Evolutionary conservation across 768 basidiomycete species (phyloP).

Genomic region (Boletus insuetus): DNA sequence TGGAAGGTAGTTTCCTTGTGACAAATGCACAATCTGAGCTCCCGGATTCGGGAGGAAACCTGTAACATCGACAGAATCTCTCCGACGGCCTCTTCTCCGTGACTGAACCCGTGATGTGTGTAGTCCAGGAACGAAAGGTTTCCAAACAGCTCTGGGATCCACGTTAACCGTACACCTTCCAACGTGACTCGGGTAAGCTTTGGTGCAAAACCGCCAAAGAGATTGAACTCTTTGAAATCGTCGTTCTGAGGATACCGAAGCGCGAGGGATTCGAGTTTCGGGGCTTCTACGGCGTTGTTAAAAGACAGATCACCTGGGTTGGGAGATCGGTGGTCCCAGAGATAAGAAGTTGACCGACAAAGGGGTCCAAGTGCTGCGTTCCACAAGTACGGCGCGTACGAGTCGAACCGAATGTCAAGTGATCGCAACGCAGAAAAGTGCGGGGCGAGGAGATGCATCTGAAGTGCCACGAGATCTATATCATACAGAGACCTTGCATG

Average conservation of each 20-base stretch:
- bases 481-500: slow-evolving; percentile 20
- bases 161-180: slow-evolving; percentile 62
- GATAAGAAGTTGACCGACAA: slow-evolving; percentile 35
- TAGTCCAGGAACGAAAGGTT: slow-evolving; percentile 67
- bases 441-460: slow-evolving; percentile 52
- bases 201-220: slow-evolving; percentile 63
- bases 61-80: slow-evolving; percentile 59
- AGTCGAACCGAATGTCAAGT: slow-evolving; percentile 52
- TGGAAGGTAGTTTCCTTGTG: slow-evolving; percentile 29
- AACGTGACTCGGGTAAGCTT: slow-evolving; percentile 51
- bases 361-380: slow-evolving; percentile 59
- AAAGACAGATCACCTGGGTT: slow-evolving; percentile 2
- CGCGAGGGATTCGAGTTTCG: slow-evolving; percentile 50
- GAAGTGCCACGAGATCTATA: slow-evolving; percentile 51
- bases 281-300: slow-evolving; percentile 35
- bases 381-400: slow-evolving; percentile 64
- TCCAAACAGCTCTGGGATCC: slow-evolving; percentile 59
- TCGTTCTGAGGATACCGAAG: slow-evolving; percentile 64
- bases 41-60: slow-evolving; percentile 49
- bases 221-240: slow-evolving; percentile 61
- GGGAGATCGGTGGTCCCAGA: slow-evolving; percentile 24
- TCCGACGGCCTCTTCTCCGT: slow-evolving; percentile 50
- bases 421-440: slow-evolving; percentile 60
- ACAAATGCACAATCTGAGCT: slow-evolving; percentile 57
- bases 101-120: slow-evolving; percentile 67